These are phyloP conservation scores for Boletus vermiculosoides DNA, from an alignment of 768 basidiomycete species.

Conservation along the genomic window DNA sequence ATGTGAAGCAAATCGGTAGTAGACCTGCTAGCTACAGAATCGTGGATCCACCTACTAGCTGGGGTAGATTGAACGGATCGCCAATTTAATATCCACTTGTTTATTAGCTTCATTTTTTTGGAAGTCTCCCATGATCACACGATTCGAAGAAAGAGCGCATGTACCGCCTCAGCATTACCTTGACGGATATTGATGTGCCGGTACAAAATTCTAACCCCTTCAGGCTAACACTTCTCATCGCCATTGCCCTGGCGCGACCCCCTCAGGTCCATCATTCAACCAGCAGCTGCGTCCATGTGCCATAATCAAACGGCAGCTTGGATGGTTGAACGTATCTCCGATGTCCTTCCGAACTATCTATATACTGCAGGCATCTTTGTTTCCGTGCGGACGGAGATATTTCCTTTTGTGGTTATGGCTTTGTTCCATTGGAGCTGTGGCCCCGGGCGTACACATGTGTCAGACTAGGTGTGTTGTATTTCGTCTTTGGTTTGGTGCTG, in stretches of 20 bases:
- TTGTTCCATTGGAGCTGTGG: conserved; percentile 10
- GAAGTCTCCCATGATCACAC: background rate
- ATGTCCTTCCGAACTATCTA: no score
- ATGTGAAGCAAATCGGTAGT: background rate
- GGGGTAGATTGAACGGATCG: background rate
- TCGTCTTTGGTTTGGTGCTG: background rate
- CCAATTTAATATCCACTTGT: background rate
- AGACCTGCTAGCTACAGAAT: background rate
- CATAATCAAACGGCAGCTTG: no score
- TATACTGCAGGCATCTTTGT: no score
- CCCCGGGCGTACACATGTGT: background rate
- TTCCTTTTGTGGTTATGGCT: conserved; percentile 7
- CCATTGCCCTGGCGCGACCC: background rate
- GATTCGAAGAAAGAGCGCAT: background rate
- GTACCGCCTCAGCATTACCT: no score
- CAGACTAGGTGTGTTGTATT: conserved; percentile 3
- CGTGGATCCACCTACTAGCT: background rate
- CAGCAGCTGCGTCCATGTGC: no score
- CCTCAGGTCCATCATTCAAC: no score
- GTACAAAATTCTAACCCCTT: no score
- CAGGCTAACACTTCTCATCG: background rate
- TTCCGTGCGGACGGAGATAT: no score
- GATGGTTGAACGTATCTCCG: no score
- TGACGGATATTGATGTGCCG: no score
- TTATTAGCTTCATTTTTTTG: background rate